Conservation (phyloP, 176 grass and related monocot species). For the Rhynchospora pubera region DNA sequence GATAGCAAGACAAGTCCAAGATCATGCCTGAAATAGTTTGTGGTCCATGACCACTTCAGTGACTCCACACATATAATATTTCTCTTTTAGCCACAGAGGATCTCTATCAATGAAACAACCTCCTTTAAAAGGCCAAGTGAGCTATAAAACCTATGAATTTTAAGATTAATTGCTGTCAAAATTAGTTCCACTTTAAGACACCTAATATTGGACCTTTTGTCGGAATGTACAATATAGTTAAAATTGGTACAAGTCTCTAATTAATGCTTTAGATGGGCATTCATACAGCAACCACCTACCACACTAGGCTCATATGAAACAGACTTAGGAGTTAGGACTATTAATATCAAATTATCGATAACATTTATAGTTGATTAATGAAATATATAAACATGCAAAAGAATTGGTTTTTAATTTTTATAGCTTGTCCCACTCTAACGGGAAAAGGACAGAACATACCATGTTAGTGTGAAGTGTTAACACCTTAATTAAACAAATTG, state of each 20-base stretch:
- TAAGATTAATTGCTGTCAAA: neutral
- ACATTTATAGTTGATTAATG: neutral
- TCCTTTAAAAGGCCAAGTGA: neutral
- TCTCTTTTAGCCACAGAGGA: neutral
- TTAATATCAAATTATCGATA: neutral
- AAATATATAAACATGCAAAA: neutral
- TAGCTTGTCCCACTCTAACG: neutral
- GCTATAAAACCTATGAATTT: neutral
- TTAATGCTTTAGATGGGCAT: neutral
- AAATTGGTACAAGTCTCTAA: neutral
- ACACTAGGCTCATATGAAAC: neutral
- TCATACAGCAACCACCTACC: neutral
- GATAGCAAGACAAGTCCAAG: neutral
- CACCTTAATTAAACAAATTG: neutral
- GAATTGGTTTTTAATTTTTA: neutral
- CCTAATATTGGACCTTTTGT: neutral
- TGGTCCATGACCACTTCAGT: neutral
- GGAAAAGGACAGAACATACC: neutral
- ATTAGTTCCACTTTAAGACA: neutral
- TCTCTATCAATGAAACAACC: neutral
- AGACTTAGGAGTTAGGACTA: neutral
- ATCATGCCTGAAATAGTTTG: neutral
- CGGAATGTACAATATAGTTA: neutral
- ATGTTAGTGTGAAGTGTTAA: neutral
- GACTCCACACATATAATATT: neutral